These are phyloP conservation scores for Trichoderma sp. DNA, from an alignment of 2,329 filamentous ascomycete genomes.

Conservation along the genomic window DNA sequence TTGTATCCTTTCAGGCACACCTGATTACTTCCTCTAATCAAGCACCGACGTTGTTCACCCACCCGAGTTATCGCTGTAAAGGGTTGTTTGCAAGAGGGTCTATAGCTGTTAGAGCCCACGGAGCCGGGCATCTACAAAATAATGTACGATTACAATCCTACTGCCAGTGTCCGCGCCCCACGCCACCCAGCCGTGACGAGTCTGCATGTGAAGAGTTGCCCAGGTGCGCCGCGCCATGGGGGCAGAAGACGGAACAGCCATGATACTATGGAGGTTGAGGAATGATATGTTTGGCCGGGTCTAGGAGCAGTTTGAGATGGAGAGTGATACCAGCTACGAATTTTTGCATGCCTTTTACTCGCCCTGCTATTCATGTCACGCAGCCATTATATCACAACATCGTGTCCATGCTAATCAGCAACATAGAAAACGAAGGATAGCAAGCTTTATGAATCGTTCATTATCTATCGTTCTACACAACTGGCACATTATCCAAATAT, in stretches of 20 bases:
- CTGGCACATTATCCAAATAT: not conserved
- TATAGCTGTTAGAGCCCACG: constrained; percentile 31
- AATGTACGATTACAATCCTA: constrained; percentile 38
- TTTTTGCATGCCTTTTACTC: not conserved
- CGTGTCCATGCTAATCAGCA: not conserved
- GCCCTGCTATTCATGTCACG: not conserved
- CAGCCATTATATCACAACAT: not conserved
- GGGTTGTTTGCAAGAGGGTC: constrained; percentile 30
- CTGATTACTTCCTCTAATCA: constrained; percentile 95
- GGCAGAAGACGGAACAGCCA: not conserved
- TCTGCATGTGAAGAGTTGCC: constrained; percentile 28
- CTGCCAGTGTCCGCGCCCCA: constrained; percentile 31
- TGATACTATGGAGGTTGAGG: not conserved
- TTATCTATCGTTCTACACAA: not conserved
- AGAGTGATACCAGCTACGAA: not conserved
- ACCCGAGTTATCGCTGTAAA: constrained; percentile 34
- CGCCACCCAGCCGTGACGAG: constrained; percentile 28
- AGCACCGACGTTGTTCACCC: constrained; percentile 29
- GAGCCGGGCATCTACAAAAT: constrained; percentile 32
- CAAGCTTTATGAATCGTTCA: not conserved
- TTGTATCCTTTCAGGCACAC: constrained; percentile 61
- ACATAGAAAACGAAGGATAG: not conserved
- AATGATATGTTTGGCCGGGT: not conserved
- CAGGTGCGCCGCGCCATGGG: constrained; percentile 8
- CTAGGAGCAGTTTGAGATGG: not conserved